Evolutionary conservation across 225 moss, liverwort and hornwort species (phyloP).

Genomic region (Rhytidiadelphus loreus): DNA sequence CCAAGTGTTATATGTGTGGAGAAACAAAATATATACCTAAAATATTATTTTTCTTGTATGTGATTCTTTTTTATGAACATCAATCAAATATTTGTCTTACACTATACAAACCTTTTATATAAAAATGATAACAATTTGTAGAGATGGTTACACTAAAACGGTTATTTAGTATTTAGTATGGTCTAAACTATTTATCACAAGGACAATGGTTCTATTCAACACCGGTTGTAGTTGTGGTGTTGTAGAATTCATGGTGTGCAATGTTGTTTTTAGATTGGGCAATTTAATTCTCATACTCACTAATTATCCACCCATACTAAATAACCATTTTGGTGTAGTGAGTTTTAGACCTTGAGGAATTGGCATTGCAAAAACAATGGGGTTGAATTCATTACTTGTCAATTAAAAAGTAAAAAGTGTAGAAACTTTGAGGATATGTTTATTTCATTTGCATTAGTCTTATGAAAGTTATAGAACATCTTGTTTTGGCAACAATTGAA

Average conservation of each 20-base stretch:
- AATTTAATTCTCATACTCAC: fast-evolving
- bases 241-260: not conserved
- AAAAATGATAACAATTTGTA: not conserved
- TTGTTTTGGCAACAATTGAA: not conserved
- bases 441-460: not conserved
- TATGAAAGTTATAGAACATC: not conserved
- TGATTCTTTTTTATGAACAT: not conserved
- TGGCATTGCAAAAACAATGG: not conserved
- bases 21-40: too few species aligned
- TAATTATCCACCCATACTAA: not conserved
- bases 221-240: not conserved
- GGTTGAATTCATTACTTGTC: not conserved
- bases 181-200: not conserved
- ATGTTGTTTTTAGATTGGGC: not conserved
- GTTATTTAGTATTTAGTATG: not conserved
- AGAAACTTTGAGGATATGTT: not conserved
- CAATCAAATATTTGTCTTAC: not conserved
- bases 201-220: not conserved
- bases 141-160: not conserved
- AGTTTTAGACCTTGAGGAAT: not conserved
- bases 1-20: too few species aligned
- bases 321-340: not conserved
- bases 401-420: not conserved
- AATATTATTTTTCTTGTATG: fast-evolving
- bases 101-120: too few species aligned